These are phyloP conservation scores for Ramalina peruviana DNA, from an alignment of 495 filamentous ascomycete genomes.

Conservation along the genomic window DNA sequence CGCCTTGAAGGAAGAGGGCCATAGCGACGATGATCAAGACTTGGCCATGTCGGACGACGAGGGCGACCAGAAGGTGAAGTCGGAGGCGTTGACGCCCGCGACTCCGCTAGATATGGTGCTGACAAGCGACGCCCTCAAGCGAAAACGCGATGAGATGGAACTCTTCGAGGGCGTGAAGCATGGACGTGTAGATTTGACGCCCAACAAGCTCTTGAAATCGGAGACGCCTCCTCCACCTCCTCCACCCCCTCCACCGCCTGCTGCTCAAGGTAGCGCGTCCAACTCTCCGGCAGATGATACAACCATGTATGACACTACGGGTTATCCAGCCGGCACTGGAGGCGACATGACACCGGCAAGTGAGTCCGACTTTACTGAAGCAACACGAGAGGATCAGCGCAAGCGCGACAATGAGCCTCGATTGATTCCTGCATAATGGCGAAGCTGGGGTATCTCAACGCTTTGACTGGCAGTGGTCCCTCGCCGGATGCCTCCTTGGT, in stretches of 20 bases:
- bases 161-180: conserved; percentile 15
- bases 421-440: too few species aligned
- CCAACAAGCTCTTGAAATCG: conserved; percentile 23
- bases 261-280: neutral
- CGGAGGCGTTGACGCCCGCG: conserved; percentile 13
- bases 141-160: conserved; percentile 37
- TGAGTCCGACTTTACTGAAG: too few species aligned
- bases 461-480: too few species aligned
- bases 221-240: conserved; percentile 32
- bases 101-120: conserved; percentile 18
- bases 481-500: too few species aligned
- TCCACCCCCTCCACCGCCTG: conserved; percentile 19
- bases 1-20: conserved; percentile 18
- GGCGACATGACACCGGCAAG: too few species aligned
- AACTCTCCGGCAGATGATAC: too few species aligned
- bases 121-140: conserved; percentile 39
- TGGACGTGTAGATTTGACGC: conserved; percentile 17
- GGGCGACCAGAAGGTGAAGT: conserved; percentile 15
- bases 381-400: too few species aligned
- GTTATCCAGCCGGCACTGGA: too few species aligned
- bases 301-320: too few species aligned
- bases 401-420: too few species aligned
- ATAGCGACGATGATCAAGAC: conserved; percentile 26
- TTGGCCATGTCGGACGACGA: conserved; percentile 47
- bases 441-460: too few species aligned